Evolutionary conservation across 768 basidiomycete species (phyloP).

Genomic region (Mycena haematopus): DNA sequence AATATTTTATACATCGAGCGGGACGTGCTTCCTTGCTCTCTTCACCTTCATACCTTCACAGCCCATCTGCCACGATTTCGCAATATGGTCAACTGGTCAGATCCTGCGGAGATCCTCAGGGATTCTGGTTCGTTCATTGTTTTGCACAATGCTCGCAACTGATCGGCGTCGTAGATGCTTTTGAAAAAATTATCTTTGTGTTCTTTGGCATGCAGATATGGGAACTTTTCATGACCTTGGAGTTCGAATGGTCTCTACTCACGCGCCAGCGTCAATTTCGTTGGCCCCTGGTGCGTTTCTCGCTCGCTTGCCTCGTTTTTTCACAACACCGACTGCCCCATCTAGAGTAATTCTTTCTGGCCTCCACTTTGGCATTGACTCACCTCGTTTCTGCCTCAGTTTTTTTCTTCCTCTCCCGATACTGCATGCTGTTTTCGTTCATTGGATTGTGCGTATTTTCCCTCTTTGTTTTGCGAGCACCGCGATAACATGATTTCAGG

Average conservation of each 20-base stretch:
- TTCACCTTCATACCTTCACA: background rate
- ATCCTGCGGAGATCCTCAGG: slow-evolving; percentile 48
- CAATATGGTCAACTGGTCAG: slow-evolving; percentile 59
- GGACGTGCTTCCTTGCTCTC: slow-evolving; percentile 1
- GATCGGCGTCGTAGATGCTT: slow-evolving; percentile 49
- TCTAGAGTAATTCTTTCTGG: slow-evolving; percentile 31
- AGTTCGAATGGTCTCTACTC: slow-evolving; percentile 73
- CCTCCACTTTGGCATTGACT: slow-evolving; percentile 3
- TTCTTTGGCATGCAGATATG: slow-evolving; percentile 72
- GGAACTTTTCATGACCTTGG: slow-evolving; percentile 67
- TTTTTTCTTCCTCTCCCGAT: slow-evolving; percentile 74
- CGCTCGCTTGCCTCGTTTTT: background rate
- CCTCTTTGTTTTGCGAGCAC: background rate
- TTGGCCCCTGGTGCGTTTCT: slow-evolving; percentile 69
- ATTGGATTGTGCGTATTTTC: slow-evolving; percentile 61
- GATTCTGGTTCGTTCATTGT: slow-evolving; percentile 43
- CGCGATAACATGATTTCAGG: slow-evolving; percentile 40
- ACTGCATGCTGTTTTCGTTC: slow-evolving; percentile 72
- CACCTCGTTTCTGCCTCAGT: slow-evolving; percentile 38
- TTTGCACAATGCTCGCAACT: slow-evolving; percentile 3
- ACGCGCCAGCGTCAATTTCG: slow-evolving; percentile 62
- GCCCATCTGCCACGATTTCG: background rate
- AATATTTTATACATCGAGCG: background rate
- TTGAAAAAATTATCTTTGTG: slow-evolving; percentile 64
- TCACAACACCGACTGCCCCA: no score